Base-by-base conservation (phyloP, 768 basidiomycete species). In the Suillus brevipes region DNA sequence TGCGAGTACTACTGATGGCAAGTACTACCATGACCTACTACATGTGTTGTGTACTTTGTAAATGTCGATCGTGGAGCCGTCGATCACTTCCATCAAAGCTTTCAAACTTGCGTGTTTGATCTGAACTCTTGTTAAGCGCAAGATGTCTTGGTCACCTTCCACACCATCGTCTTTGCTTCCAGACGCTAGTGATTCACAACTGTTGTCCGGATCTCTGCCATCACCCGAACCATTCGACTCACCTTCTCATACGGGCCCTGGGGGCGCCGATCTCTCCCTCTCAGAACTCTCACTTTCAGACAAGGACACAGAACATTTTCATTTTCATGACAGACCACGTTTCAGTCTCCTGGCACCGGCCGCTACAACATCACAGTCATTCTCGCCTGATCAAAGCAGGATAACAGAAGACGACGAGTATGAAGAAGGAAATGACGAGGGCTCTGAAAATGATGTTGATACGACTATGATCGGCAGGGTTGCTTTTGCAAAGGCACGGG, bases 221-320 rank as follows among this genome's bases (percentile, higher is more conserved):
- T 74, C 76, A 45, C 70, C 74, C 31, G 75, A 77, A 47, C 56
- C 71, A 7, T 72, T 74, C 61, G 74, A 75, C 64, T 69, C 70
- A 14, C 71, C 77, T 50, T 72, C 75, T 7, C 69, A 76, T 64
- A 81, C 81, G 2, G 83, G 80, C 6, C 81, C 77, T 20, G 80
- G 80, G 18, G 80, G 79, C 40, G 81, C 79, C 65, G 86, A 87
- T 72, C 79, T 87, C 4, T 87, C 86, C 7, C 73, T 87, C 53
- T 86, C 86, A 1, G 86, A 87, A 65, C 80, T 87, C 6, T 86
- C 83, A 20, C 69, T 85, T 45, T 71, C 76, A 57, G 79, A 84
- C 43, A 75, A 68, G 52, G 72, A 71, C 8, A 38, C 60, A 10
- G 60, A 64, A 31, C 20, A 20, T 28, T 59, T 59, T 14, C 61